Base-by-base conservation (phyloP, 345 rosid species). In the Syzygium grande region DNA sequence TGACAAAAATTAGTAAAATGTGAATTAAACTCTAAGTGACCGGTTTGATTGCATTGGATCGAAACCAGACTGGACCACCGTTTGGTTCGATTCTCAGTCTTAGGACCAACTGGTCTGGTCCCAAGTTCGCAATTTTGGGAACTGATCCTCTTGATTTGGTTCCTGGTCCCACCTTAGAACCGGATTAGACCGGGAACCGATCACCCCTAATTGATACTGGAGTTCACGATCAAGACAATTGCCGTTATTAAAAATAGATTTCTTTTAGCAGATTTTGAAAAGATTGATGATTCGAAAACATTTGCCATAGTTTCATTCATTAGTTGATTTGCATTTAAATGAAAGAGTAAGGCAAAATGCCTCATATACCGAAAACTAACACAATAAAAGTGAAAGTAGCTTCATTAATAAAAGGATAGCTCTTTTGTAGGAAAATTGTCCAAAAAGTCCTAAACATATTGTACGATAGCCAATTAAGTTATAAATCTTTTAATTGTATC, bases 381-480 rank as follows among this genome's bases (percentile, higher is more conserved):
- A 61, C 19, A 13, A n/a, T 61, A n/a, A 61, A 61, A 61, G 38
- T n/a, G 73, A 61, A 61, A n/a, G 73, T n/a, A 61, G 9, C 15
- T 27, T 61, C 0, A 61, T 61, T 61, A 51, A 51, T 51, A 51
- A 52, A 52, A 11, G 53, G 16, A 13, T 4, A 52, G 54, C 19
- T 61, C 9, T 0, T 61, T 61, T 61, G 2, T 61, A 4, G 0
- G 19, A 61, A 61, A 61, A 61, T 61, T 61, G 13, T 61, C 19
- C 2, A 61, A n/a, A 58, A 58, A 58, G 27, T 58, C 65, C 7
- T 11, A 58, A 25, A 58, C 27, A 3, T 58, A 13, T 0, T 58
- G 5, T 58, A 25, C 0, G 15, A 2, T 1, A 11, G 27, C 0
- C 27, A 25, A 58, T 58, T 11, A 6, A 25, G 0, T 58, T 13